Evolutionary conservation across 1,284 basidiomycete species (phyloP), one percentile per base, ranked within the genome.

Genomic region (Clitocybe nebularis): DNA sequence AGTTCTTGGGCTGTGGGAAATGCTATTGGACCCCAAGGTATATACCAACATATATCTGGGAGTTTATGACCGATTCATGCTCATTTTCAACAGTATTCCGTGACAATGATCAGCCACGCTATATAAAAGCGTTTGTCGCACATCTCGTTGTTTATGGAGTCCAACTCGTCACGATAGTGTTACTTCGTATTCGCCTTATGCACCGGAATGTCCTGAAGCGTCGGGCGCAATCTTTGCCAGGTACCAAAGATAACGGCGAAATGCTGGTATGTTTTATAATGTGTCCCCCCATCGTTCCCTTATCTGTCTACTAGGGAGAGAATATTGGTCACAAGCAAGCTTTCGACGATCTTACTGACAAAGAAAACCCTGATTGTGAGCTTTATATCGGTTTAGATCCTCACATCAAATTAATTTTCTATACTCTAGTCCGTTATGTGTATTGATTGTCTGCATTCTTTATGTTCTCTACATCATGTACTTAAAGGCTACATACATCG

Each of bases 1-100:
- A 68, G 67, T 38, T 66, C 72, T 3, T 75, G 72, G 71, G 69
- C 72, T 7, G 66, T 69, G 13, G 73, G 72, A 22, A 75, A 75
- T 53, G 71, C 72, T 5, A 59, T 74, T 48, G 71, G 71, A 3
- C 71, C 72, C 3, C 72, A 74, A 61, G 66, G 68, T 65, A 25
- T 33, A 32, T 30, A 32, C n/a, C 19, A 29, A 5, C 5, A 32
- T 8, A 17, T 6, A 32, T 5, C 29, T 6, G 29, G 33, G 16
- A 17, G 6, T 21, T 44, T 38, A 30, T 22, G 30, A 16, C 20
- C 41, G 3, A 32, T 13, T 21, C 4, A 22, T 26, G 11, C 19
- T 34, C 10, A 29, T 26, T 29, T 35, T 29, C 10, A 10, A 45
- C 43, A 66, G 71, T 75, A 1, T 76, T 76, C 58, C 67, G 66